phyloP scores from a whole-genome alignment of 1,284 basidiomycete species.

The Lentinus polychrous region DNA sequence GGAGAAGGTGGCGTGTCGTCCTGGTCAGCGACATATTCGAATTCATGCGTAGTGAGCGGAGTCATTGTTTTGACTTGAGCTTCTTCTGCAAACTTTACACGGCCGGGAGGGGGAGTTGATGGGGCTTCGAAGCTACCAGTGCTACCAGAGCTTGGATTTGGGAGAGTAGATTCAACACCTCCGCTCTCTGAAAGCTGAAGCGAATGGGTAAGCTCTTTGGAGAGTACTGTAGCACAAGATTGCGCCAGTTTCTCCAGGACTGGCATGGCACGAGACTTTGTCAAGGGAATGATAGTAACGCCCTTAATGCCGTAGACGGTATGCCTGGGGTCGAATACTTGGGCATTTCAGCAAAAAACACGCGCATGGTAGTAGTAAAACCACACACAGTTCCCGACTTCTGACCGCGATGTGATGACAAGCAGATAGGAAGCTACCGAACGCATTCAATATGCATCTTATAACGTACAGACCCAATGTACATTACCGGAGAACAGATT shows the following conservation, averaged over 20 bases:
- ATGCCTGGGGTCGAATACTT: conserved; percentile 58
- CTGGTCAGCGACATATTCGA: conserved; percentile 16
- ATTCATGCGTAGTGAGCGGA: conserved; percentile 22
- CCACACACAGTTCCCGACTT: conserved; percentile 60
- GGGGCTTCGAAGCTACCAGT: conserved; percentile 8
- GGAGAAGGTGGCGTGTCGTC: conserved; percentile 26
- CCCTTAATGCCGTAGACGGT: conserved; percentile 59
- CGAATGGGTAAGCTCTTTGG: conserved; percentile 36
- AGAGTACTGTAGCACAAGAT: conserved; percentile 19
- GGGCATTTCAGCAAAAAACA: conserved; percentile 1
- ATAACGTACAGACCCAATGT: conserved; percentile 1
- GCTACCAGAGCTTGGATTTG: background rate
- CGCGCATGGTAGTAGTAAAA: conserved; percentile 1
- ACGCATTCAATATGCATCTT: conserved; percentile 5
- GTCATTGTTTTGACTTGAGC: conserved; percentile 36
- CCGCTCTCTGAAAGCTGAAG: conserved; percentile 19
- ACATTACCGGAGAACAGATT: conserved; percentile 60
- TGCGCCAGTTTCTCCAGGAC: conserved; percentile 41
- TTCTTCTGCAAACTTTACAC: conserved; percentile 42
- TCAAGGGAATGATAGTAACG: conserved; percentile 60
- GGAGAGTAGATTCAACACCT: conserved; percentile 5
- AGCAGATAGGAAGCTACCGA: conserved; percentile 63
- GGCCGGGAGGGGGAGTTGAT: conserved; percentile 17
- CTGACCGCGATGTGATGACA: conserved; percentile 52
- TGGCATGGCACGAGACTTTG: conserved; percentile 49